Evolutionary conservation across 306 rosid species (phyloP).

Genomic region (Notholithocarpus densiflorus): DNA sequence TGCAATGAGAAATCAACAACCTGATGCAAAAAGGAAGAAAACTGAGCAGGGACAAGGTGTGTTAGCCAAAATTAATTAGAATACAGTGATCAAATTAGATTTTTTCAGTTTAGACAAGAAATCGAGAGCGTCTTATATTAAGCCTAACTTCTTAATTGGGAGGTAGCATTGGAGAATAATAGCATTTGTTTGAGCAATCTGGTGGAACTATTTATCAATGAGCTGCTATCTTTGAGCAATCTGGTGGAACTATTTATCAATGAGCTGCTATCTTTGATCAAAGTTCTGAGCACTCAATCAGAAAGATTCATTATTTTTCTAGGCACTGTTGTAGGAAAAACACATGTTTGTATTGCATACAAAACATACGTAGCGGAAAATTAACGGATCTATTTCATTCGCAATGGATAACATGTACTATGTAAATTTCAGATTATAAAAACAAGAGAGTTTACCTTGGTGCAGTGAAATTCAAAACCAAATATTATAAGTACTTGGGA

Average conservation of each 20-base stretch:
- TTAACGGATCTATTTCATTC: no score
- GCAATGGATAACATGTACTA: no score
- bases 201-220: not conserved
- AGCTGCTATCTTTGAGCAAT: not conserved
- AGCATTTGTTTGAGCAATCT: not conserved
- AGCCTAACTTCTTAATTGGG: not conserved
- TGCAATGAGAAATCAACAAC: conserved; percentile 30
- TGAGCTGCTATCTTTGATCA: not conserved
- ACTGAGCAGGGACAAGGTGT: conserved; percentile 24
- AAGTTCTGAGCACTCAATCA: not conserved
- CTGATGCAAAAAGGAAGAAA: conserved; percentile 53
- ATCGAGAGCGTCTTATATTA: conserved; percentile 25
- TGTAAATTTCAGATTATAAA: no score
- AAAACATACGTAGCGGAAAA: no score
- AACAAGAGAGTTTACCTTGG: no score
- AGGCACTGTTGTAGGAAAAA: no score
- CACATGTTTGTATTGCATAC: no score
- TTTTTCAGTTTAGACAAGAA: conserved; percentile 76
- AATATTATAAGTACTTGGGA: no score
- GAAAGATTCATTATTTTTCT: not conserved
- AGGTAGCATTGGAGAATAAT: not conserved
- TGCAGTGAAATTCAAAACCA: no score
- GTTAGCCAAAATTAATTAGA: conserved; percentile 36
- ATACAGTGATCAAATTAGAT: conserved; percentile 66
- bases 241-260: not conserved